Conservation (phyloP, 495 filamentous ascomycete species). For the Cairneyella variabilis region DNA sequence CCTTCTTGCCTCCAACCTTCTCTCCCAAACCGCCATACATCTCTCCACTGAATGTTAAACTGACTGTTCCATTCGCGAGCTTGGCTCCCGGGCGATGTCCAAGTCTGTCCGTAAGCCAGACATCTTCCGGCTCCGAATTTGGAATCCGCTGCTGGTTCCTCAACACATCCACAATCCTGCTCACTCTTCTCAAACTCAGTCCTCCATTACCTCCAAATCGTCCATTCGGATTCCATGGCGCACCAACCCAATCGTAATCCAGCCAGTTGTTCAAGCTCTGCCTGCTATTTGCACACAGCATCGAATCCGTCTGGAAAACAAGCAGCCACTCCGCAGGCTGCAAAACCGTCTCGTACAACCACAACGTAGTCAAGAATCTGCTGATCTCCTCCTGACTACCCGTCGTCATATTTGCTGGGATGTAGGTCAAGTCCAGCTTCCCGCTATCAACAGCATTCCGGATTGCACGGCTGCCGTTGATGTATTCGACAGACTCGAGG, state of each 20-base stretch:
- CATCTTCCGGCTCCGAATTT: conserved; percentile 40
- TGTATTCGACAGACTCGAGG: conserved; percentile 29
- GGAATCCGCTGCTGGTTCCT: conserved; percentile 35
- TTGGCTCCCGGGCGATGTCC: conserved; percentile 36
- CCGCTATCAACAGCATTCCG: conserved; percentile 33
- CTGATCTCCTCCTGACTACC: conserved; percentile 40
- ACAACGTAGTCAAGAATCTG: conserved; percentile 41
- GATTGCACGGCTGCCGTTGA: conserved; percentile 38
- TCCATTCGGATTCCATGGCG: conserved; percentile 41
- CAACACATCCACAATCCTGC: conserved; percentile 42
- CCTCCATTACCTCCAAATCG: conserved; percentile 47
- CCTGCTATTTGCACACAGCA: conserved; percentile 44
- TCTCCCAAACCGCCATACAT: conserved; percentile 28
- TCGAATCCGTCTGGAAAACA: conserved; percentile 46
- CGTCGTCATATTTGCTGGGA: conserved; percentile 41
- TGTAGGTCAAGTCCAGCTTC: conserved; percentile 43
- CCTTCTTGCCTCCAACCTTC: conserved; percentile 21
- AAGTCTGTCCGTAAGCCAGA: conserved; percentile 45
- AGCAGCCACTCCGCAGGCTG: conserved; percentile 42
- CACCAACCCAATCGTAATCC: conserved; percentile 48
- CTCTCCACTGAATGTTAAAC: conserved; percentile 42
- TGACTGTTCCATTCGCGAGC: conserved; percentile 41
- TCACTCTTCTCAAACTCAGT: conserved; percentile 42
- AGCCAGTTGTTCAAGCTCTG: conserved; percentile 44
- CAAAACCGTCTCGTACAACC: conserved; percentile 41